Conservation (phyloP, 225 moss, liverwort and hornwort genomes). For the Climacium dendroides region DNA sequence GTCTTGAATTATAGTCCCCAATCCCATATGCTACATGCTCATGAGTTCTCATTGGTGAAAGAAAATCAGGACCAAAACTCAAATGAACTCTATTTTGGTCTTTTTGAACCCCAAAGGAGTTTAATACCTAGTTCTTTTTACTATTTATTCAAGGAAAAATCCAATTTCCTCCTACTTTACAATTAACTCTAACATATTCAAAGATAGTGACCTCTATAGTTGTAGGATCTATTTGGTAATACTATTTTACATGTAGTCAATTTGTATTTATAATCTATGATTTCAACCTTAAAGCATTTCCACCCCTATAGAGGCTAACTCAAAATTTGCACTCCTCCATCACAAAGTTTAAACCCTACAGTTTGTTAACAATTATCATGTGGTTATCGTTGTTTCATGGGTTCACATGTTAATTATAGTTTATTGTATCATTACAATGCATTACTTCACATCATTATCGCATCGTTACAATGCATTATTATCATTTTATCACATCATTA, state of each 20-base stretch:
- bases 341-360: too few relatives aligned
- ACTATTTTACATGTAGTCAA: neutral
- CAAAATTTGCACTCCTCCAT: too few relatives aligned
- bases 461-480: too few relatives aligned
- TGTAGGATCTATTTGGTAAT: neutral
- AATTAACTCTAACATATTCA: neutral
- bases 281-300: neutral
- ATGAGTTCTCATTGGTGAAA: neutral
- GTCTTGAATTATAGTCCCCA: neutral
- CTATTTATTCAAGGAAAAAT: rapidly evolving
- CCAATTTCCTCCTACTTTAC: rapidly evolving
- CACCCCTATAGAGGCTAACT: rapidly evolving
- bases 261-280: neutral
- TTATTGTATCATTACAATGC: too few relatives aligned
- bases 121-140: neutral
- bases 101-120: rapidly evolving
- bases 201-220: neutral
- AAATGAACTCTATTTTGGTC: neutral
- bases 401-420: too few relatives aligned
- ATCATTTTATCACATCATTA: too few relatives aligned
- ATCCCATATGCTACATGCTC: rapidly evolving
- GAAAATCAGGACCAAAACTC: neutral
- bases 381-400: too few relatives aligned
- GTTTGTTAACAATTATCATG: too few relatives aligned
- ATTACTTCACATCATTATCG: too few relatives aligned